Evolutionary conservation across 495 filamentous ascomycete species (phyloP), one percentile per base, ranked within the genome.

Genomic region (Trichocladium antarcticum): DNA sequence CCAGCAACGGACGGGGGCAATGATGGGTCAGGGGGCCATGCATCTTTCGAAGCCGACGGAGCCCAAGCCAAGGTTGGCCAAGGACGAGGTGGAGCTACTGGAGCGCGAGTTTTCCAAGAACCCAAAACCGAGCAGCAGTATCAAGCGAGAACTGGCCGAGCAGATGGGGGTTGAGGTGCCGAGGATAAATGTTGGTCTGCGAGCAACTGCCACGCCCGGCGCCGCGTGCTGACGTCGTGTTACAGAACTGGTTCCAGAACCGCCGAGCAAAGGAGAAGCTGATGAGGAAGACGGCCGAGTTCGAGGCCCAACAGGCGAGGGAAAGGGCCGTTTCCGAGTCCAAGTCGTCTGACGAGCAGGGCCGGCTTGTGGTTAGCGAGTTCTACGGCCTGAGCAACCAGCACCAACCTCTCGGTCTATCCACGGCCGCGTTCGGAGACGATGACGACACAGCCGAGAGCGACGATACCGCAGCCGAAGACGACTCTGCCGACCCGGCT

Each of bases 161-260:
- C 69, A 75, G 43, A 84, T 86, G 50, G 79, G 82, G 9, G 69
- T 90, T 27, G 85, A 87, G 44, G 69, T 86, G 46, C 78, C 82
- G 12, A 74, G 83, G 52, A 85, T 90, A 57, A 85, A 86, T 56
- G 85, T 89, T 69, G 50, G 81, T 79, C 24, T 14, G 21, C 7
- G 17, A 45, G n/a, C 22, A 22, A 6, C 36, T 21, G 12, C 8
- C 28, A 4, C 15, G 12, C 5, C 17, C 2, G 0, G 29, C 14
- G 7, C 12, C 15, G 10, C 37, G 35, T 54, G 52, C 68, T 72
- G 49, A 73, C 65, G 28, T 41, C 7, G 20, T 37, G 36, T 49
- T 20, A 29, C 49, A 92, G 87, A 90, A 90, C 57, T 92, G 87
- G 87, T 94, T 90, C 65, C 87, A 93, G 62, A 93, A 92, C 62